These are phyloP conservation scores for Lactarius indigo DNA, from an alignment of 768 basidiomycete species.

Conservation along the genomic window DNA sequence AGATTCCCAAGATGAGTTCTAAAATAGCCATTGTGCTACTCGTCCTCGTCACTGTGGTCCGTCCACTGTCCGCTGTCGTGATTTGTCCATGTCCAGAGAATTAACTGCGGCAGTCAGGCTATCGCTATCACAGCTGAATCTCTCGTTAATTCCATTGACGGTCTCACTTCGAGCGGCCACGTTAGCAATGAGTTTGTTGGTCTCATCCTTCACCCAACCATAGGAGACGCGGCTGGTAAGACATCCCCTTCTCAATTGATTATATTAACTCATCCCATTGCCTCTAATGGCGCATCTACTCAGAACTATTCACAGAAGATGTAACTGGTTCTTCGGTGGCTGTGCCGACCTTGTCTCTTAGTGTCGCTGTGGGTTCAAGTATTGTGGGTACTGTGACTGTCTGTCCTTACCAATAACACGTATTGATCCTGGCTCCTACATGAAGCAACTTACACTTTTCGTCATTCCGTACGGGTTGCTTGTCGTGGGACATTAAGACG, in stretches of 20 bases:
- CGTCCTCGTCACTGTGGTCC: constrained; percentile 38
- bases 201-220: constrained; percentile 84
- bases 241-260: constrained; percentile 6
- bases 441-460: constrained; percentile 77
- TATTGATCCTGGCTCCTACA: neutral
- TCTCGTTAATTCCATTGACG: constrained; percentile 80
- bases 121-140: constrained; percentile 55
- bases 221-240: constrained; percentile 78
- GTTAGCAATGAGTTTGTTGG: constrained; percentile 85
- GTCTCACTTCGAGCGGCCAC: constrained; percentile 52
- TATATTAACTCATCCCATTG: neutral
- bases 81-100: neutral
- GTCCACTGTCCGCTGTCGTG: constrained; percentile 16
- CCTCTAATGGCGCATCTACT: constrained; percentile 8
- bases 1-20: constrained; percentile 36
- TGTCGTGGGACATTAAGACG: neutral
- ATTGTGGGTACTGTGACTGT: constrained; percentile 90
- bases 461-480: constrained; percentile 67
- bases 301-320: constrained; percentile 57
- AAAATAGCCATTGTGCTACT: constrained; percentile 37
- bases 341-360: too few relatives aligned
- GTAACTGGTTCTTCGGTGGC: too few relatives aligned
- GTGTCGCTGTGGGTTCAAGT: neutral
- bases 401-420: constrained; percentile 1
- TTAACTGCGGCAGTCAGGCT: constrained; percentile 28